Base-by-base conservation (phyloP, 140 eudicot species). In the Oenanthe javanica region DNA sequence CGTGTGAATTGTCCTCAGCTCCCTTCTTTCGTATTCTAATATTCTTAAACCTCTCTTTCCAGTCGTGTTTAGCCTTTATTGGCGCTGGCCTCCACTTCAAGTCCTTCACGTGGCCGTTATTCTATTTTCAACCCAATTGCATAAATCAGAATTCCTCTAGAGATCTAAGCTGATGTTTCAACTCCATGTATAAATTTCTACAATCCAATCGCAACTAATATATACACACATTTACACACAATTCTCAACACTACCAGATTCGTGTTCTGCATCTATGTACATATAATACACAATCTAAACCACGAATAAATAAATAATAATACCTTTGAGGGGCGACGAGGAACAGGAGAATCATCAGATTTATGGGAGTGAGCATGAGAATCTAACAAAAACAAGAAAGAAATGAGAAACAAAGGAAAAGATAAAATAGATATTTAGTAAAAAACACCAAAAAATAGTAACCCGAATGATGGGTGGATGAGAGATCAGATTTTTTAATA, bases 11-110 rank as follows among this genome's bases (percentile, higher is more conserved):
- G 9, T 94, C 98, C 71, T 89, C 94, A 47, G 49, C 85, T 71
- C 92, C 94, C 47, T 82, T 92, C 75, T 88, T 94, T 36, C 97
- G 92, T 77, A 84, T 87, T 83, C 96, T 88, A 50, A 94, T 85
- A 79, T 88, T 94, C 82, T 87, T 90, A 13, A 94, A 88, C 76
- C 92, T 92, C 82, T 92, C 96, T 76, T 94, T 96, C 98, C 97
- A 94, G 82, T 92, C 98, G 27, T 82, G 92, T 85, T 90, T 91
- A 48, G 94, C 88, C 81, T 89, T 89, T 50, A 89, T 87, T 19
- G 93, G 96, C 72, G 87, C 86, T 21, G 94, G 93, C 71, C 87
- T 86, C 90, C 96, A 8, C 81, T 87, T 87, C 75, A 61, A 90
- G 75, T 83, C 81, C 88, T 87, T 88, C 67, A 69, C 90, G 77